A percentile compares a stretch with the other conserved stretches of the same genome.
phyloP scores from a whole-genome alignment of 83 land plant species.

The Picea abies region DNA sequence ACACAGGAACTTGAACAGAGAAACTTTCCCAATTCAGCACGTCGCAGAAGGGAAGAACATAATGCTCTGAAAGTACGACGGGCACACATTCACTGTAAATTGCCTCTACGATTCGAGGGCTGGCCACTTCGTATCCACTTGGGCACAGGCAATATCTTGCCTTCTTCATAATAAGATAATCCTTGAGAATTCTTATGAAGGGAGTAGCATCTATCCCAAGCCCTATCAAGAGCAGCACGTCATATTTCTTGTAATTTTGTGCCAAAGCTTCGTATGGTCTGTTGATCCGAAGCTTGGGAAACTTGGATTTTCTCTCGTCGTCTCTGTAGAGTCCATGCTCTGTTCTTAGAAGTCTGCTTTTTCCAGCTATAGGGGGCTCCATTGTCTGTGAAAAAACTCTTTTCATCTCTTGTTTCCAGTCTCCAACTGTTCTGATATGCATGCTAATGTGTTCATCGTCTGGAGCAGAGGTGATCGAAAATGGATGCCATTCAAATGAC shows the following conservation, averaged over 20 bases:
- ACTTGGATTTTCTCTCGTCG: not conserved
- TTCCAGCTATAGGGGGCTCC: not conserved
- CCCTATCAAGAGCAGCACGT: slow-evolving; percentile 58
- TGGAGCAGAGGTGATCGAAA: slow-evolving; percentile 79
- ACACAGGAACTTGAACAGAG: no score
- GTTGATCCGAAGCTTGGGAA: slow-evolving; percentile 42
- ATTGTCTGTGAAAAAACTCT: not conserved
- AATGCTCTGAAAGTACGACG: no score
- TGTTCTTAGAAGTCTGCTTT: not conserved
- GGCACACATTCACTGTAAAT: no score
- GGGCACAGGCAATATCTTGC: no score
- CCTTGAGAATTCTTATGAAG: slow-evolving; percentile 33
- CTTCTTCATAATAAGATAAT: not conserved
- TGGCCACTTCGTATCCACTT: no score
- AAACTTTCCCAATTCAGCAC: no score
- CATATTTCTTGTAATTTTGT: slow-evolving; percentile 57
- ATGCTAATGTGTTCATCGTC: slow-evolving; percentile 66
- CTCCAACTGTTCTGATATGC: no score
- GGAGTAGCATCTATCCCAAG: slow-evolving; percentile 50
- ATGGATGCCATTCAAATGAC: no score
- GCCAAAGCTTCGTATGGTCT: slow-evolving; percentile 69
- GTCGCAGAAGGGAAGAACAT: no score
- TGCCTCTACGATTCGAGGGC: no score
- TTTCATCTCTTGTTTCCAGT: slow-evolving; percentile 70
- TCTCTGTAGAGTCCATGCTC: not conserved